Evolutionary conservation across 495 filamentous ascomycete species (phyloP).

Genomic region (Haplographium delicatum): DNA sequence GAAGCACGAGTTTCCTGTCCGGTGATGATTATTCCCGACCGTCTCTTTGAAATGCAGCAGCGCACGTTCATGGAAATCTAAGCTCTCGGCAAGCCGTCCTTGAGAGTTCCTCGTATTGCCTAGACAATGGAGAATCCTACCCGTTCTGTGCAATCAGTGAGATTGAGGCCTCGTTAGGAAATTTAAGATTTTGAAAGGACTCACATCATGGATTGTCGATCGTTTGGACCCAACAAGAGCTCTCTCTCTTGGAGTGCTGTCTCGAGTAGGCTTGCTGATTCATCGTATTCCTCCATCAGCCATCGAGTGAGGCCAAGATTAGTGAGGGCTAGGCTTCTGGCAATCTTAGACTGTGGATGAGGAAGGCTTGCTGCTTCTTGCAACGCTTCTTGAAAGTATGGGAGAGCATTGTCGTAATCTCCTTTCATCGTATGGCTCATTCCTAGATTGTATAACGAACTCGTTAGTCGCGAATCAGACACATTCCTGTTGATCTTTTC

Average conservation of each 20-base stretch:
- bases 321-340: conserved; percentile 1
- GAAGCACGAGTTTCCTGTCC: conserved; percentile 23
- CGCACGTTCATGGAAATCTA: conserved; percentile 23
- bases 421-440: neutral
- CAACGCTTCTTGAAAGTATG: too few species aligned
- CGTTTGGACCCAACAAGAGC: conserved; percentile 9
- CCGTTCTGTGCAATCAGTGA: conserved; percentile 26
- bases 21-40: conserved; percentile 27
- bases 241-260: conserved; percentile 18
- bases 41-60: conserved; percentile 23
- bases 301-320: conserved; percentile 28
- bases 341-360: too few species aligned
- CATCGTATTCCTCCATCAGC: conserved; percentile 17
- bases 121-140: conserved; percentile 28
- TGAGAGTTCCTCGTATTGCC: conserved; percentile 26
- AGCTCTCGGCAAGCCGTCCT: conserved; percentile 24
- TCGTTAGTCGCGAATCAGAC: conserved; percentile 1
- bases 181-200: too few species aligned
- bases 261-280: conserved; percentile 22
- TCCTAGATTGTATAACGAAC: conserved; percentile 2
- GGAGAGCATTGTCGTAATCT: conserved; percentile 3
- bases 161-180: too few species aligned
- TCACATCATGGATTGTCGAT: conserved; percentile 26
- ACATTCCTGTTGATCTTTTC: too few species aligned
- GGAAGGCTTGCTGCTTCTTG: too few species aligned